phyloP scores from a whole-genome alignment of 495 filamentous ascomycete species.

The Pseudevernia furfuracea region DNA sequence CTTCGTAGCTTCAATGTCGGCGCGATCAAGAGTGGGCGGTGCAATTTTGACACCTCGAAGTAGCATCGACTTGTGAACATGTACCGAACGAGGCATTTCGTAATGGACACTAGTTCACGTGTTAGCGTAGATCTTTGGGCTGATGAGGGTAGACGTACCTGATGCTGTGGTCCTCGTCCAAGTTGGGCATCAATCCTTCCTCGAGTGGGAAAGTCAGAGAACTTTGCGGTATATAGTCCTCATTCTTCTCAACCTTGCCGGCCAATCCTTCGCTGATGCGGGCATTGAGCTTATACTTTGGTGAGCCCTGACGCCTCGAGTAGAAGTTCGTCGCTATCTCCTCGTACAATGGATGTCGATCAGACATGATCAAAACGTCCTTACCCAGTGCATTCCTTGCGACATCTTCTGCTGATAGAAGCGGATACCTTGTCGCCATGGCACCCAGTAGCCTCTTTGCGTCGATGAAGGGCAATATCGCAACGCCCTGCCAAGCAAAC shows the following conservation, averaged over 20 bases:
- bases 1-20: conserved; percentile 63
- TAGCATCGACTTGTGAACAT: conserved; percentile 88
- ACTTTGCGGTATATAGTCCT: conserved; percentile 66
- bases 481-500: conserved; percentile 95
- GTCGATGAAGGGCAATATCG: conserved; percentile 91
- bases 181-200: conserved; percentile 57
- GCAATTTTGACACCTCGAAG: conserved; percentile 72
- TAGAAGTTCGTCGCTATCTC: conserved; percentile 78
- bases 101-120: conserved; percentile 62
- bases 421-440: conserved; percentile 72
- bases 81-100: conserved; percentile 60
- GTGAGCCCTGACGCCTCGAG: conserved; percentile 67
- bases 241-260: conserved; percentile 75
- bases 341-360: conserved; percentile 72
- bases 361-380: conserved; percentile 77
- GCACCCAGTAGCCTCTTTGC: conserved; percentile 77
- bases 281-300: conserved; percentile 62
- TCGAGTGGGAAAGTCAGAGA: conserved; percentile 58
- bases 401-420: conserved; percentile 69
- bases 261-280: conserved; percentile 66
- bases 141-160: conserved; percentile 46
- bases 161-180: conserved; percentile 78
- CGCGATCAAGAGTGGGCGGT: conserved; percentile 57
- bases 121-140: conserved; percentile 30
- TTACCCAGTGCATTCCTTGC: conserved; percentile 71